Evolutionary conservation across 352 stramenopile genomes (phyloP).

Genomic region (Labyrinthula sp.): DNA sequence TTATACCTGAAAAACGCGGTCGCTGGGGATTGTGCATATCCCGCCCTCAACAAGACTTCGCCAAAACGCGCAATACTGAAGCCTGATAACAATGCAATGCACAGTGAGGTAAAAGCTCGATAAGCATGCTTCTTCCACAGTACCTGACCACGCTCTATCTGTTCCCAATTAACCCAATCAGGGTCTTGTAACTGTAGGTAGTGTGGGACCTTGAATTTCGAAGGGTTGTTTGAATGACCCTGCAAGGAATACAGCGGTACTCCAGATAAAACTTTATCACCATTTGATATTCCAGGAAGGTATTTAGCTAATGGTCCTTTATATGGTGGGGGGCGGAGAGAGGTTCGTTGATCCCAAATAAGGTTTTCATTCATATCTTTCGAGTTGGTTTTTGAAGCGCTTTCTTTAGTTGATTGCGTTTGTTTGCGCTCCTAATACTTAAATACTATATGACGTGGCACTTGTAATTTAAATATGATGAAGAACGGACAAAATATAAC

Average conservation of each 20-base stretch:
- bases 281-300: constrained; percentile 1
- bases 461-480: no score
- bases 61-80: constrained; percentile 16
- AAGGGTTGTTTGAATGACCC: constrained; percentile 5
- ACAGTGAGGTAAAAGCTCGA: constrained; percentile 5
- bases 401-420: no score
- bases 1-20: constrained; percentile 13
- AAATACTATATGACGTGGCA: no score
- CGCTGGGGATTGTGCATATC: constrained; percentile 15
- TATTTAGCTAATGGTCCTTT: constrained; percentile 3
- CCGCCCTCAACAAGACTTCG: constrained; percentile 11
- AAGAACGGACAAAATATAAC: no score
- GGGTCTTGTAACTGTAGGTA: constrained; percentile 1
- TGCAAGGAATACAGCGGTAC: constrained; percentile 1
- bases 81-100: constrained; percentile 10
- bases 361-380: no score
- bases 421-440: no score
- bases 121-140: constrained; percentile 4
- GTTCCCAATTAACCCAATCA: constrained; percentile 24
- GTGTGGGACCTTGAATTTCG: no score
- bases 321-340: constrained; percentile 15
- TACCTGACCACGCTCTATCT: constrained; percentile 10
- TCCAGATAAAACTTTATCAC: constrained; percentile 5
- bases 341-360: constrained; percentile 12
- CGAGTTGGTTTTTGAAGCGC: no score